Percentiles rank a stretch among this genome's conserved stretches.
phyloP scores from a whole-genome alignment of 345 rosid species.

The Gynandropsis gynandra region DNA sequence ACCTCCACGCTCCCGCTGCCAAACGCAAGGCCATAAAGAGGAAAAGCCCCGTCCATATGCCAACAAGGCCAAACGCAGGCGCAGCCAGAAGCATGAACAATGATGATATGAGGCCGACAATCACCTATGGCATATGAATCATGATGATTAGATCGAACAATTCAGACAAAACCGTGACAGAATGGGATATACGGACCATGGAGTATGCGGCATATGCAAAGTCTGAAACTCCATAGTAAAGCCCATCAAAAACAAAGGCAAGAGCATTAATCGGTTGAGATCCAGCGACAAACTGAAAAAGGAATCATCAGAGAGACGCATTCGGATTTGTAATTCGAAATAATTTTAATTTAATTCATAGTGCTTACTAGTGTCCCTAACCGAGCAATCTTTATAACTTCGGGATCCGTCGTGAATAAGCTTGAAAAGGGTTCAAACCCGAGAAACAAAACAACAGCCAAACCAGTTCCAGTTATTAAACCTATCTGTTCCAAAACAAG shows the following conservation, averaged over 20 bases:
- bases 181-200: constrained; percentile 43
- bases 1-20: constrained; percentile 87
- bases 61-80: constrained; percentile 67
- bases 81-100: constrained; percentile 55
- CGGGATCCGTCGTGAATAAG: constrained; percentile 67
- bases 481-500: constrained; percentile 54
- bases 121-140: constrained; percentile 43
- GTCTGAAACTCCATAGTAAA: constrained; percentile 91
- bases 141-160: constrained; percentile 11
- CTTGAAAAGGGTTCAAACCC: constrained; percentile 69
- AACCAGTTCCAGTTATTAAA: constrained; percentile 58
- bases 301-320: neutral
- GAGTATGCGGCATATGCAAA: constrained; percentile 84
- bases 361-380: constrained; percentile 71
- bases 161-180: constrained; percentile 3
- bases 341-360: too few species aligned
- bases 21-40: constrained; percentile 89
- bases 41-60: constrained; percentile 83
- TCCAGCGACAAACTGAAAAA: constrained; percentile 82
- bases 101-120: constrained; percentile 56
- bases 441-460: constrained; percentile 56
- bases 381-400: constrained; percentile 67
- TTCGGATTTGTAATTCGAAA: constrained; percentile 8
- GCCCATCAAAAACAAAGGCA: constrained; percentile 89
- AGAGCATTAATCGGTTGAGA: constrained; percentile 89